Base-by-base conservation (phyloP, 768 basidiomycete species). In the Cubamyces sp. region DNA sequence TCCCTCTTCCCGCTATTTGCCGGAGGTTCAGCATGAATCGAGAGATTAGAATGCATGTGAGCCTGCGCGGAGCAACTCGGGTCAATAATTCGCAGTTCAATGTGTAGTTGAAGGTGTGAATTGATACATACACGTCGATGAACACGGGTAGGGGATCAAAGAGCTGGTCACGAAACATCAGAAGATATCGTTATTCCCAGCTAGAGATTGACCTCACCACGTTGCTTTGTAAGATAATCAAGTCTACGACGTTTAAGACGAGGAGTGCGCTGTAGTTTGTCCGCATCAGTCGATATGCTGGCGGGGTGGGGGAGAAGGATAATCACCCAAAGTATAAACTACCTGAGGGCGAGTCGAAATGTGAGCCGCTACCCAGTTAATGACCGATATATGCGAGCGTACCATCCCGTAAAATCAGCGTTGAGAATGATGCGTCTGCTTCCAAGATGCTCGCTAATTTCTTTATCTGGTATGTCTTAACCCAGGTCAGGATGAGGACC, bases 401-500 rank as follows among this genome's bases (percentile, higher is more conserved):
- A 59, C 60, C 65, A 48, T 66, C 65, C 11, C 65, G 56, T 0
- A 66, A 40, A 6, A 66, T n/a, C 37, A 62, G 37, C 1, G n/a
- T 34, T 0, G 62, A 30, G 21, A 66, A 53, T 11, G 54, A 50
- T 3, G 66, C 23, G 16, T 55, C 25, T 18, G 60, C 11, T 6
- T 42, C 39, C 11, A 57, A 43, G 5, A n/a, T 19, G 0, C 21
- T 9, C 0, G 56, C 46, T 8, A 62, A 26, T 16, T 46, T 43
- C 46, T 43, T 57, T 39, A 66, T 57, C 25, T 55, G 48, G 15
- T 47, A 64, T 16, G 66, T 66, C 58, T 54, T 54, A 9, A 54
- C 26, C 66, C 66, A 66, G 11, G 62, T 66, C 5, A 66, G 54
- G n/a, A 64, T n/a, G 15, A 66, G 19, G 15, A 66, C 66, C 8